phyloP scores from a whole-genome alignment of 768 basidiomycete species.

The Thelephora ganbajun region DNA sequence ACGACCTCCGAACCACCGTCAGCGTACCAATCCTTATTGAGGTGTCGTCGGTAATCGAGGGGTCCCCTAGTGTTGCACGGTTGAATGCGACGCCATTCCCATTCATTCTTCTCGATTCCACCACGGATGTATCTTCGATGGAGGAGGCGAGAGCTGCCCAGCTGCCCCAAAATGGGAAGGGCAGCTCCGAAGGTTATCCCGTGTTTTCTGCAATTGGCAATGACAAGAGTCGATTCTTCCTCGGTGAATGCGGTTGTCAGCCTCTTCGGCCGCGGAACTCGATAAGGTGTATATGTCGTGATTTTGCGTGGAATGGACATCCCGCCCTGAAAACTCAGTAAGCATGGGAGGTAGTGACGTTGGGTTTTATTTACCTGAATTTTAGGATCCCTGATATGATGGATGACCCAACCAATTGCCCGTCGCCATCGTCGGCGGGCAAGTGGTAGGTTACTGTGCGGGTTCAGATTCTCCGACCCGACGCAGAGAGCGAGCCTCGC shows the following conservation, averaged over 20 bases:
- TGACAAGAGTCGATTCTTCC: conserved; percentile 18
- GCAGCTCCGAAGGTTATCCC: conserved; percentile 37
- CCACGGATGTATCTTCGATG: conserved; percentile 32
- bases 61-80: conserved; percentile 36
- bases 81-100: conserved; percentile 34
- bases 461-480: conserved; percentile 24
- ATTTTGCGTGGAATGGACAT: conserved; percentile 37
- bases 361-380: conserved; percentile 18
- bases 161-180: conserved; percentile 34
- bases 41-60: conserved; percentile 34
- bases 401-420: conserved; percentile 27
- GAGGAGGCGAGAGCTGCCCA: conserved; percentile 37
- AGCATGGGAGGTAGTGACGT: neutral
- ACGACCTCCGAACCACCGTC: conserved; percentile 31
- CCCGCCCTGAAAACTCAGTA: conserved; percentile 29
- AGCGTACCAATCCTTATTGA: conserved; percentile 32
- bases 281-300: conserved; percentile 19
- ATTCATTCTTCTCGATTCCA: conserved; percentile 34
- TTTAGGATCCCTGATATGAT: conserved; percentile 18
- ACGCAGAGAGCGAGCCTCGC: conserved; percentile 27
- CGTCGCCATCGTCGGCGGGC: conserved; percentile 30
- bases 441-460: conserved; percentile 17
- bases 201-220: conserved; percentile 25
- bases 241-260: conserved; percentile 13
- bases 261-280: conserved; percentile 23